These are phyloP conservation scores for Phaeotremella fagi DNA, from an alignment of 768 basidiomycete genomes.

Conservation along the genomic window DNA sequence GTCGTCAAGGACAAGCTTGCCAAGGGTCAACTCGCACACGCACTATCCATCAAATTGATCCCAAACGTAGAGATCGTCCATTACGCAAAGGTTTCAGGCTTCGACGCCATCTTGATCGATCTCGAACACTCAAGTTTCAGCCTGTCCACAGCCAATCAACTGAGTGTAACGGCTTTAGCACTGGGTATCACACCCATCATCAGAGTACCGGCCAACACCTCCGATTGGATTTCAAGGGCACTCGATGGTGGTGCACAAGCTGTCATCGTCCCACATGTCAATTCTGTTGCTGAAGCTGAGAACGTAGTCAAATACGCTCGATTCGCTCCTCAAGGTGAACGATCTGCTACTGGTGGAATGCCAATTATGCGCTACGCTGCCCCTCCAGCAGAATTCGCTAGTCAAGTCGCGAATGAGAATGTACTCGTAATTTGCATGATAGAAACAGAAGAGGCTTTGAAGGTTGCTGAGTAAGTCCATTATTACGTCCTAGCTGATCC, in stretches of 20 bases:
- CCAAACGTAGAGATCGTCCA: constrained; percentile 23
- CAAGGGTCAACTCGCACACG: constrained; percentile 21
- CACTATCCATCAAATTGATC: constrained; percentile 28
- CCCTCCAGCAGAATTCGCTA: background rate
- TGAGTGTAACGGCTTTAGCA: constrained; percentile 21
- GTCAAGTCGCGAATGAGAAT: background rate
- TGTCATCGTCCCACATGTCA: background rate
- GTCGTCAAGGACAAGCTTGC: constrained; percentile 8
- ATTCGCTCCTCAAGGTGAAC: background rate
- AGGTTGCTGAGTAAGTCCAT: background rate
- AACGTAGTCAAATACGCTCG: background rate
- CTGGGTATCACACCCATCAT: background rate
- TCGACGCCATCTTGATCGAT: constrained; percentile 33
- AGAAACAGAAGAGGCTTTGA: background rate
- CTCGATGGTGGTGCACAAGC: background rate
- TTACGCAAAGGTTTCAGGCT: constrained; percentile 28
- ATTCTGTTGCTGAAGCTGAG: background rate
- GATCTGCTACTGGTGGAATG: background rate
- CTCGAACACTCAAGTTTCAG: constrained; percentile 35
- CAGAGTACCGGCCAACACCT: background rate
- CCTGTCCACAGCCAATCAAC: constrained; percentile 27
- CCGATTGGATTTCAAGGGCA: background rate
- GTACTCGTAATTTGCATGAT: background rate
- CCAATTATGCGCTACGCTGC: background rate
- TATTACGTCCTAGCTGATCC: background rate